Percentiles rank a stretch among this genome's conserved stretches.
These are phyloP conservation scores for Euclidium syriacum DNA, from an alignment of 345 rosid species.

Conservation along the genomic window DNA sequence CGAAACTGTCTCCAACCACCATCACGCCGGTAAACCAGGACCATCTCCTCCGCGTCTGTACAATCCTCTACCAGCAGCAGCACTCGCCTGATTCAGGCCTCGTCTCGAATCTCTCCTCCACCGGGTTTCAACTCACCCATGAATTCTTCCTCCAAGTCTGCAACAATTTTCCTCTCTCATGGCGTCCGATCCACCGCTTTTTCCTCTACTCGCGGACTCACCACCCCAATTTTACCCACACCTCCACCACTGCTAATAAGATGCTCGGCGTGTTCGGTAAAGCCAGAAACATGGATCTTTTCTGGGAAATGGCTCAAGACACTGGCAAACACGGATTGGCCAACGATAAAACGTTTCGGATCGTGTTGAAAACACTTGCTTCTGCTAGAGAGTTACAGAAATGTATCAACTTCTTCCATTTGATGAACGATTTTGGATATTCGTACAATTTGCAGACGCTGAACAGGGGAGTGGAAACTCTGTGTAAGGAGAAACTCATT, in stretches of 20 bases:
- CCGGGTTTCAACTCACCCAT: slow-evolving; percentile 35
- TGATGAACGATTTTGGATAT: slow-evolving; percentile 59
- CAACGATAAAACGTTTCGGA: slow-evolving; percentile 61
- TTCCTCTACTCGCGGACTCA: slow-evolving; percentile 48
- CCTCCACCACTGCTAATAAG: slow-evolving; percentile 57
- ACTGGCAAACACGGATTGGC: slow-evolving; percentile 47
- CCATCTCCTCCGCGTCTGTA: slow-evolving; percentile 66
- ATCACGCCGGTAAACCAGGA: slow-evolving; percentile 42
- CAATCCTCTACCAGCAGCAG: slow-evolving; percentile 77
- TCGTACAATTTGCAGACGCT: slow-evolving; percentile 43
- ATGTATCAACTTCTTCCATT: slow-evolving; percentile 57
- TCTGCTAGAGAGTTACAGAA: slow-evolving; percentile 66
- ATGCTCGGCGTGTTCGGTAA: slow-evolving; percentile 54
- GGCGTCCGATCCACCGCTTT: slow-evolving; percentile 83
- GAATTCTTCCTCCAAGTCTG: slow-evolving; percentile 90
- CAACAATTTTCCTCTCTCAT: slow-evolving; percentile 71
- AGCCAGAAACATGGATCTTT: slow-evolving; percentile 64
- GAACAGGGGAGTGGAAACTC: slow-evolving; percentile 46
- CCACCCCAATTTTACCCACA: slow-evolving; percentile 40
- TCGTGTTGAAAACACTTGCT: slow-evolving; percentile 57
- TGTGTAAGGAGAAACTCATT: slow-evolving; percentile 50
- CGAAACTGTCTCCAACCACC: slow-evolving; percentile 6
- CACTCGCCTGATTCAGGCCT: slow-evolving; percentile 60
- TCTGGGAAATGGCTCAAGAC: slow-evolving; percentile 56
- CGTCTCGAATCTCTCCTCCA: slow-evolving; percentile 51